A percentile compares a stretch with the other conserved stretches of the same genome.
These are phyloP conservation scores for Centrapalus pauciflorus DNA, from an alignment of 129 eudicot genomes.

Conservation along the genomic window DNA sequence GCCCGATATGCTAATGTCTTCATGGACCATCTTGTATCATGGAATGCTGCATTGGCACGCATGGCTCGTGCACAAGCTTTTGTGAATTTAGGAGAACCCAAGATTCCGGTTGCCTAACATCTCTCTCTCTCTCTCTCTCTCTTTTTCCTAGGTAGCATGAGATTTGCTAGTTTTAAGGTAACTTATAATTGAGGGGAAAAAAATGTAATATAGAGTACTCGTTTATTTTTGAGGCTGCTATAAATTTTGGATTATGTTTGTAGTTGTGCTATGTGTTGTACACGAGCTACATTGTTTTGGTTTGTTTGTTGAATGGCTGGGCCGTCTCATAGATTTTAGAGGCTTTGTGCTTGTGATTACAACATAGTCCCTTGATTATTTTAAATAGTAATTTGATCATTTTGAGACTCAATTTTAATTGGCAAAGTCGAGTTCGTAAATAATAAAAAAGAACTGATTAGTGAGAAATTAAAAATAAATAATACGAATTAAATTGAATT, in stretches of 20 bases:
- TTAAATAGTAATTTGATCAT: too few species aligned
- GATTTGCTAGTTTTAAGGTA: conserved; percentile 12
- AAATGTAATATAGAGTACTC: conserved; percentile 1
- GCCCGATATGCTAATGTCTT: conserved; percentile 53
- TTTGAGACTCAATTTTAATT: too few species aligned
- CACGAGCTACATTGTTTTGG: neutral
- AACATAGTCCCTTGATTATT: too few species aligned
- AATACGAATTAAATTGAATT: too few species aligned
- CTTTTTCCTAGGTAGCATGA: conserved; percentile 11
- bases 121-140: neutral
- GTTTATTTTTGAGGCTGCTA: conserved; percentile 6
- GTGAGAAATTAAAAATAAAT: too few species aligned
- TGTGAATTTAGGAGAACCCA: conserved; percentile 94
- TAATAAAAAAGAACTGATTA: too few species aligned
- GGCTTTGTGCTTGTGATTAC: too few species aligned
- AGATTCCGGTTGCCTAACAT: conserved; percentile 73
- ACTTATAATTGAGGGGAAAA: neutral
- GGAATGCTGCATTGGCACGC: conserved; percentile 78
- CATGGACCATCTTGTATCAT: conserved; percentile 87
- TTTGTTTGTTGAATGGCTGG: too few species aligned
- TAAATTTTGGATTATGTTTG: neutral
- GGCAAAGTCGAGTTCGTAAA: too few species aligned
- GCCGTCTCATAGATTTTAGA: too few species aligned
- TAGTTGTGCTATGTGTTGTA: neutral
- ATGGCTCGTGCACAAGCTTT: conserved; percentile 81